These are phyloP conservation scores for Diaporthe batatas DNA, from an alignment of 2,329 filamentous ascomycete genomes.

Conservation along the genomic window DNA sequence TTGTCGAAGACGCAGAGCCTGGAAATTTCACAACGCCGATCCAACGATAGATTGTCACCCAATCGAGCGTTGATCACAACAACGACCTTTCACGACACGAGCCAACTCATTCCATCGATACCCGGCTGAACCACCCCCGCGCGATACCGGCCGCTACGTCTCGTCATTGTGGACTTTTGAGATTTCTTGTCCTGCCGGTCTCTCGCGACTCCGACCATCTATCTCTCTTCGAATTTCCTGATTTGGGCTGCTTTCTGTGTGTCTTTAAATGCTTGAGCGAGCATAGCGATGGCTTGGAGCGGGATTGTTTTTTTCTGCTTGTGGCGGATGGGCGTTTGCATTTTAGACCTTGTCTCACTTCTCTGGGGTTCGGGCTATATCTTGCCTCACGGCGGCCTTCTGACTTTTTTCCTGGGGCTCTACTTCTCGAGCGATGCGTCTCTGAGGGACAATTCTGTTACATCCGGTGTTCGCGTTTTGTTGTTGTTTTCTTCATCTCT, in stretches of 20 bases:
- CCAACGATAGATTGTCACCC: slow-evolving; percentile 3
- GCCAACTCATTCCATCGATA: slow-evolving; percentile 9
- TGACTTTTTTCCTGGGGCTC: slow-evolving; percentile 14
- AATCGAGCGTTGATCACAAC: slow-evolving; percentile 15
- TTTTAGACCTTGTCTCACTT: slow-evolving; percentile 33
- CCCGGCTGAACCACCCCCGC: background rate
- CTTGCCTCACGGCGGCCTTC: slow-evolving; percentile 40
- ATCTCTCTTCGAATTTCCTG: slow-evolving; percentile 24
- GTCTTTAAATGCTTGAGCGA: slow-evolving; percentile 37
- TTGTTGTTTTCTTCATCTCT: background rate
- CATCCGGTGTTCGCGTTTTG: background rate
- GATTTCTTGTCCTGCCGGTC: slow-evolving; percentile 24
- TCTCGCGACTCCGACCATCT: slow-evolving; percentile 24
- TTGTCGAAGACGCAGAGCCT: slow-evolving; percentile 40
- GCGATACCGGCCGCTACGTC: slow-evolving; percentile 23
- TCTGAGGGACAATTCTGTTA: background rate
- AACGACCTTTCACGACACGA: slow-evolving; percentile 26
- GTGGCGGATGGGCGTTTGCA: slow-evolving; percentile 35
- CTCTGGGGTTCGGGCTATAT: slow-evolving; percentile 37
- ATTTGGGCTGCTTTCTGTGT: slow-evolving; percentile 24
- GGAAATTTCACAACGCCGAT: background rate
- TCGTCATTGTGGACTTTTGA: slow-evolving; percentile 23
- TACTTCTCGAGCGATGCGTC: slow-evolving; percentile 1
- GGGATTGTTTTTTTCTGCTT: slow-evolving; percentile 1
- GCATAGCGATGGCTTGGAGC: slow-evolving; percentile 40